phyloP scores from a whole-genome alignment of 139 green algal genomes.

The Tetraselmis chui region DNA sequence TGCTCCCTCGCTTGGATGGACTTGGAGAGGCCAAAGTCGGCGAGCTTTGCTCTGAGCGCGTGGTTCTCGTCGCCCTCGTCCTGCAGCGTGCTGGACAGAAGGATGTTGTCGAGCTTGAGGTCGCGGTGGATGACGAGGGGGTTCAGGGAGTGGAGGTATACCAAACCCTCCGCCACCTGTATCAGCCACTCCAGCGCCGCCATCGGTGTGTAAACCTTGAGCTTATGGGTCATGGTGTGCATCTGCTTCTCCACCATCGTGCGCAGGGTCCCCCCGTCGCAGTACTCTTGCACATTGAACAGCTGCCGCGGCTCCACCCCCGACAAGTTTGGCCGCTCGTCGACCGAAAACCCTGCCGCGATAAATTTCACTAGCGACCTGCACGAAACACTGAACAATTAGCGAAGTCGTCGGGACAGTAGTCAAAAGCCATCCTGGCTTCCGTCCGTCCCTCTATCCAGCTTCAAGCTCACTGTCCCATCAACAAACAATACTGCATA shows the following conservation, averaged over 20 bases:
- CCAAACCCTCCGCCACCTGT: constrained; percentile 28
- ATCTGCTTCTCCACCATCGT: constrained; percentile 25
- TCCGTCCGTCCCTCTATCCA: no score
- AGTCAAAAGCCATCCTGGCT: no score
- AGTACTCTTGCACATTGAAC: constrained; percentile 28
- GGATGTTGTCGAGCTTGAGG: constrained; percentile 7
- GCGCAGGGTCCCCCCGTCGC: constrained; percentile 26
- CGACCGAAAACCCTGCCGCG: not conserved
- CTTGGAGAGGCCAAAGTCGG: constrained; percentile 7
- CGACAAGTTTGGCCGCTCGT: not conserved
- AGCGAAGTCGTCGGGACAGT: no score
- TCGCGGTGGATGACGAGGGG: constrained; percentile 19
- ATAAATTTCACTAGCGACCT: not conserved
- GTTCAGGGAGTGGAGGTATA: constrained; percentile 19
- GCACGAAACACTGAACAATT: no score
- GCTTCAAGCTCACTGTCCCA: no score
- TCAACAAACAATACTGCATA: no score
- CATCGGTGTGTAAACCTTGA: constrained; percentile 14
- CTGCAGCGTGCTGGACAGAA: not conserved
- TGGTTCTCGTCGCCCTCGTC: not conserved
- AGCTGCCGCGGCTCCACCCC: not conserved
- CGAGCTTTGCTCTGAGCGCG: not conserved
- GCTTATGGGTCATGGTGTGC: constrained; percentile 4
- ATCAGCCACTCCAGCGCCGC: constrained; percentile 25
- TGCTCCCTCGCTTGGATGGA: not conserved